Evolutionary conservation across 192 early-diverging fungal genomes (phyloP), one percentile per base, ranked within the genome.

Genomic region (Gryganskiella cystojenkinii): DNA sequence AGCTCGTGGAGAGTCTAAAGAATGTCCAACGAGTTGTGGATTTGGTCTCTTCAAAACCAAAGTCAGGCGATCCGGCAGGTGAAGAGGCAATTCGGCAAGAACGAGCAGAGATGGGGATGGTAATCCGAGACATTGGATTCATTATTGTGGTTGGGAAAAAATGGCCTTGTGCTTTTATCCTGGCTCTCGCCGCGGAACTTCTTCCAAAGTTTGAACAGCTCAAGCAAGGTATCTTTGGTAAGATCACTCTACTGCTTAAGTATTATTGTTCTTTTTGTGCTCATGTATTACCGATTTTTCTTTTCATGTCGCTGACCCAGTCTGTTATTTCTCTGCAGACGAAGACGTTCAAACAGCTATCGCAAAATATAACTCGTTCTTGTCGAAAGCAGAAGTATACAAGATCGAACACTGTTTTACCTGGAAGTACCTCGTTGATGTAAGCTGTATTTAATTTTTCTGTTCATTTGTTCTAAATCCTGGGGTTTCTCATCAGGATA

Each of bases 111-210:
- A 79, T 89, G 65, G 89, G 89, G 0, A 82, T 84, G 47, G 44
- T 85, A 34, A 85, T 92, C 34, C 87, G 90, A 45, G 64, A 82
- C 1, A 67, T 87, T 25, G 86, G 85, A 2, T 44, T 43, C 44
- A 81, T 88, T 35, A 81, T 84, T 33, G 57, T 75, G 0, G 67
- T 85, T 3, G 87, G 85, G 1, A 47, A 44, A 8, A 76, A 79
- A 27, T 93, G 91, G 92, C 57, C 71, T 13, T 57, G 68, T 14
- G 67, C 71, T 13, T 51, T 88, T 0, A 37, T 88, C 4, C 79
- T 90, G 28, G 80, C 80, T 1, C 75, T 89, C 0, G 81, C 82
- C 4, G 78, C 80, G 14, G 86, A 88, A 1, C 62, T 90, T 19
- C 43, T 73, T 19, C 49, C 71, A 14, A 61, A 79, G 43, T 66